Evolutionary conservation across 1,139 yeast genomes (phyloP), one percentile per base, ranked within the genome.

Genomic region (Yamadazyma oceani): DNA sequence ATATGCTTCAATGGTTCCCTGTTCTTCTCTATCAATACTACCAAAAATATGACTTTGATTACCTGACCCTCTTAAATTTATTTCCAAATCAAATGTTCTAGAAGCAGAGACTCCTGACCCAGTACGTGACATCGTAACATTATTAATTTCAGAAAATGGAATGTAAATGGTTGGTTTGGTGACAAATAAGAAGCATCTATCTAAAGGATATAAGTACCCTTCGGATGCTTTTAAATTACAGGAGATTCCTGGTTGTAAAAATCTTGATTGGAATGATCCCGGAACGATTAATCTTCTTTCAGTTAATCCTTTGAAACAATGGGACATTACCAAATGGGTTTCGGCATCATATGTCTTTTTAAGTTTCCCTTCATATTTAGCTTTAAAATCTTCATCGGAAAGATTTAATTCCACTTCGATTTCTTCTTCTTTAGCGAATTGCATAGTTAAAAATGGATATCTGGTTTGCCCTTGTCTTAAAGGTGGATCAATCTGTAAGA

Each of bases 211-310:
- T 43, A 92, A 67, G 52, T 88, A 85, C 27, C 98, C 98, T 66
- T 92, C 98, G 37, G 88, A 85, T 0, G 97, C 98, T 63, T 90
- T 92, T 51, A 88, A 78, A 12, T 97, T 87, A 66, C 98, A 90
- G 15, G 89, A 75, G 34, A 92, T 82, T 9, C 95, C 97, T 9
- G 95, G 86, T 53, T 85, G 92, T 32, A 75, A 75, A 53, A 74
- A 79, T 39, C 79, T 75, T 5, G 95, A 84, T 49, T 76, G 77
- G 69, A 80, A 90, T 3, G 85, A 72, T n/a, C 96, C 95, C 0
- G 97, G 96, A 31, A 83, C 81, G 28, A 86, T 80, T 45, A 92
- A 79, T 54, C 90, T 82, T 51, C 90, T 81, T 49, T 87, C 95
- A 8, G 96, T 83, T 45, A 92, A 74, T 3, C 98, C 98, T 56